Evolutionary conservation across 83 land plant species (phyloP), one percentile per base, ranked within the genome.

Genomic region (Thuja plicata): DNA sequence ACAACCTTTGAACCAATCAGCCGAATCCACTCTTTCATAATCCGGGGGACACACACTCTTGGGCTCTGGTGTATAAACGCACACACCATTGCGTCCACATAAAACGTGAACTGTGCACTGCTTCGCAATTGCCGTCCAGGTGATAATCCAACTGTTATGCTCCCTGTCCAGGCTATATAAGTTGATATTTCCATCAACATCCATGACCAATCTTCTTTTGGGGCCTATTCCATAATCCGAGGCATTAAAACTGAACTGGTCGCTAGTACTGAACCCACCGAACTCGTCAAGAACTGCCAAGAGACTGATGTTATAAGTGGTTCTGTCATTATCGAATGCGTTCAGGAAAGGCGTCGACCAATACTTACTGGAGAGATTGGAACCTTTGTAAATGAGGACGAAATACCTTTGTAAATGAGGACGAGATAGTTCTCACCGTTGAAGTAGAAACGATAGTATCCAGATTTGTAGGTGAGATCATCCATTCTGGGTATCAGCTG

Each of bases 191-290:
- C 62, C 37, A 13, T 74, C 38, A 3, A 34, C 17, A 17, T 57
- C 62, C 62, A 57, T 57, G 5, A 12, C 13, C 62, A 57, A 57
- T 57, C 62, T 16, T 57, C 62, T 57, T 0, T 16, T 12, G 52
- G 52, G 52, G 52, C 52, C 62, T 57, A 16, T 57, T 3, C 93
- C 92, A 38, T 43, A 35, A 73, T 92, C 94, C 8, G 91, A 83
- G 8, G 95, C 91, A 32, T 54, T 84, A 71, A 90, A 89, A 7
- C 80, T 6, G 50, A 88, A 50, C 43, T 70, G 8, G 76, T 91
- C 94, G 82, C 91, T 91, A 5, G 94, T 91, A 1, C 76, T 24
- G 76, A 71, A 71, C 5, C 34, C 76, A 9, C 76, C 76, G 34
- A 27, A 30, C 10, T 71, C n/a, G 10, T 71, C 30, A 1, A 71